Conservation (phyloP, 352 stramenopile genomes). For the Poterioochromonas sp. region DNA sequence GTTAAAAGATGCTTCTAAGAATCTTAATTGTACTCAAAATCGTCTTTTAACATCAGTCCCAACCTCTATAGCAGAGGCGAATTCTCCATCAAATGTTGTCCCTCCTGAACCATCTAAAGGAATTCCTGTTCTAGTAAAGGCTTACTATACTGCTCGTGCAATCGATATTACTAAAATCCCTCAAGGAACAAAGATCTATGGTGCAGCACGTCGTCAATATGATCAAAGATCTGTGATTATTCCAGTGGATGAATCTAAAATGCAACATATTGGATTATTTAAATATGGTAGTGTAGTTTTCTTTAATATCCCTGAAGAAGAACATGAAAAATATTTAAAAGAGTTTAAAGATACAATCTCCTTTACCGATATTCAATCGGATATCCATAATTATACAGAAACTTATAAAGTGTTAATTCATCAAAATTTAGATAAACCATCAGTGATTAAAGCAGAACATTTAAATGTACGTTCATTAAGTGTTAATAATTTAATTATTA, state of each 20-base stretch:
- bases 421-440: constrained; percentile 20
- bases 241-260: background rate
- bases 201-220: background rate
- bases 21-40: too few relatives aligned
- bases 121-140: constrained; percentile 21
- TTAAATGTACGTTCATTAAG: constrained; percentile 25
- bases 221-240: constrained; percentile 6
- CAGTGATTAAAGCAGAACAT: constrained; percentile 31
- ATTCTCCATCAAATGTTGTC: background rate
- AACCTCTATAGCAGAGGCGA: background rate
- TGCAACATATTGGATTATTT: constrained; percentile 26
- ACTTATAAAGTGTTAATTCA: constrained; percentile 30
- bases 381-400: background rate
- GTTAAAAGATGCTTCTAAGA: too few relatives aligned
- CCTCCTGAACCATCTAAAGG: background rate
- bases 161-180: constrained; percentile 16
- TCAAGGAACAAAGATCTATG: too few relatives aligned
- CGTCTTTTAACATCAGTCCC: too few relatives aligned
- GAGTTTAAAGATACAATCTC: background rate
- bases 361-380: too few relatives aligned
- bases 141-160: constrained; percentile 18
- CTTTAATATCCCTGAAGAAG: constrained; percentile 30
- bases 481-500: constrained; percentile 22
- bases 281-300: constrained; percentile 22
- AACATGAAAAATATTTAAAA: constrained; percentile 8